A percentile compares a stretch with the other conserved stretches of the same genome.
phyloP scores from a whole-genome alignment of 2,329 filamentous ascomycete genomes.

The Penicillium hesseltinei region DNA sequence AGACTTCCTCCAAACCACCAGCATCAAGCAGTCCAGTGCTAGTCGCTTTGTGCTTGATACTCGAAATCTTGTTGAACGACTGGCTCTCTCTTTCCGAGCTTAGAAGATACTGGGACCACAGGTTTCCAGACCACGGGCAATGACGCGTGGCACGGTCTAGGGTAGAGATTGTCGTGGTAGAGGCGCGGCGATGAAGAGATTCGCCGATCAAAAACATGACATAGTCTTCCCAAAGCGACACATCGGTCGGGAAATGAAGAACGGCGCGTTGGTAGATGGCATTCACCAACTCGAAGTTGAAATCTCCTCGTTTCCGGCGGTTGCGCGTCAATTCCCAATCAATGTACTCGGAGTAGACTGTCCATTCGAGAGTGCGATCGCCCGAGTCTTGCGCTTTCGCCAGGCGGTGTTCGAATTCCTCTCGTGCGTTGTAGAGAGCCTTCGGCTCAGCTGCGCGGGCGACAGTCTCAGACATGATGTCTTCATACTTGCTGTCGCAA shows the following conservation, averaged over 20 bases:
- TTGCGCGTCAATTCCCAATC: constrained; percentile 75
- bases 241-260: constrained; percentile 68
- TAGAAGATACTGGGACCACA: constrained; percentile 89
- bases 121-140: constrained; percentile 84
- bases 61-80: constrained; percentile 76
- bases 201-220: constrained; percentile 66
- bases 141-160: constrained; percentile 81
- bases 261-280: constrained; percentile 76
- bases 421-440: constrained; percentile 52
- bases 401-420: constrained; percentile 55
- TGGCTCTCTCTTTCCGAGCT: constrained; percentile 75
- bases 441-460: constrained; percentile 54
- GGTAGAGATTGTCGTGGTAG: constrained; percentile 62
- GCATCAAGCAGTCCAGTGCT: constrained; percentile 80
- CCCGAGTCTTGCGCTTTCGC: constrained; percentile 51
- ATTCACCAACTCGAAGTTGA: constrained; percentile 55
- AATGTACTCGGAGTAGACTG: constrained; percentile 65
- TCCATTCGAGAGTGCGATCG: constrained; percentile 54
- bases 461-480: constrained; percentile 57
- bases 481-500: constrained; percentile 55
- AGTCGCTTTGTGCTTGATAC: constrained; percentile 89
- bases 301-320: constrained; percentile 53
- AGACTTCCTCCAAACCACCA: constrained; percentile 79
- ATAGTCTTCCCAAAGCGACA: constrained; percentile 79
- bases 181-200: constrained; percentile 47